Evolutionary conservation across 2,329 filamentous ascomycete species (phyloP).

Genomic region (Epicoccum sorghinum): DNA sequence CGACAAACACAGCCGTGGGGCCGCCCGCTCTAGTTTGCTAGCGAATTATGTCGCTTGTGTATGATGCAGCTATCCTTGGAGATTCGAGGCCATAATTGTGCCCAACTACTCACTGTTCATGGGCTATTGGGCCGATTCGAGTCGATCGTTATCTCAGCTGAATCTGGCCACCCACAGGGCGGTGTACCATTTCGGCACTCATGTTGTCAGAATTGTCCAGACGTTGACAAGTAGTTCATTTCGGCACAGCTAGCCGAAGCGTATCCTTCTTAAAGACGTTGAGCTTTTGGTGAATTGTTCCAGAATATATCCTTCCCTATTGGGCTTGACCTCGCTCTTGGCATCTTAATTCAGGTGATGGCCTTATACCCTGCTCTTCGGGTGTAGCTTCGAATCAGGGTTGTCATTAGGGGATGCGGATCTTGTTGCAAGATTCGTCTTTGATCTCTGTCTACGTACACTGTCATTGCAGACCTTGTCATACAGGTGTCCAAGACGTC

Average conservation of each 20-base stretch:
- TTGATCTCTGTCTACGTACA: no score
- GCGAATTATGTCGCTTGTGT: not conserved
- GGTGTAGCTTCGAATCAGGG: no score
- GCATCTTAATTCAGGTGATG: no score
- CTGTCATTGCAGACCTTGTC: no score
- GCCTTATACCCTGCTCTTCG: no score
- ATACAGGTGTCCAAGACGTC: no score
- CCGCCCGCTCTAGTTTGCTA: not conserved
- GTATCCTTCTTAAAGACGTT: no score
- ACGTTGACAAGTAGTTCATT: not conserved
- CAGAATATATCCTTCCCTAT: no score
- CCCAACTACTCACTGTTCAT: conserved; percentile 1
- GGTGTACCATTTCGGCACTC: not conserved
- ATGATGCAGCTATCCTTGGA: not conserved
- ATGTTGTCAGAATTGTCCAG: not conserved
- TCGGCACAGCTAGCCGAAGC: not conserved
- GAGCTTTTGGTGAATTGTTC: no score
- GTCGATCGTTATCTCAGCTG: conserved; percentile 2
- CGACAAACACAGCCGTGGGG: not conserved
- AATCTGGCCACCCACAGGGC: not conserved
- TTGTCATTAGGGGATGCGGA: no score
- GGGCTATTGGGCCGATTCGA: not conserved
- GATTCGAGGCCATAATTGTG: not conserved
- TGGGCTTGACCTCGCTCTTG: no score
- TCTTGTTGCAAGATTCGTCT: no score